phyloP scores from a whole-genome alignment of 805 yeast genomes.

The Debaryomyces hansenii region DNA sequence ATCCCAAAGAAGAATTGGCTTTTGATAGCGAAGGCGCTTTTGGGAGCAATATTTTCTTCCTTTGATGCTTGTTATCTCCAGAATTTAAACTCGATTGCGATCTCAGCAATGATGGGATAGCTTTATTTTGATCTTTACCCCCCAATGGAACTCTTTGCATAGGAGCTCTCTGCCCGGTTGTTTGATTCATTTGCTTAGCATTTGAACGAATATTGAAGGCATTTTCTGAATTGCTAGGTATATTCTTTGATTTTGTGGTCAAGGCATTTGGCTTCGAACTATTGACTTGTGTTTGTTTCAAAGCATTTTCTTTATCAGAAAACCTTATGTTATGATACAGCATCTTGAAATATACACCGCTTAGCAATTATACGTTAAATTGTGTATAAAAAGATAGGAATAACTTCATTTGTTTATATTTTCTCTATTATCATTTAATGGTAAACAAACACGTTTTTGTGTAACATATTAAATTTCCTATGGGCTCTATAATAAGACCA shows the following conservation, averaged over 20 bases:
- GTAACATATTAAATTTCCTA: no score
- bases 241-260: constrained; percentile 1
- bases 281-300: not conserved
- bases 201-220: not conserved
- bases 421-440: not conserved
- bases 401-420: not conserved
- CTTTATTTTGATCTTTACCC: constrained; percentile 37
- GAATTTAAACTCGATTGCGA: constrained; percentile 21
- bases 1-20: constrained; percentile 40
- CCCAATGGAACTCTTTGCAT: constrained; percentile 35
- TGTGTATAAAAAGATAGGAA: not conserved
- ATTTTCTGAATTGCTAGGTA: not conserved
- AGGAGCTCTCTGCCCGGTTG: constrained; percentile 1
- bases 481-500: no score
- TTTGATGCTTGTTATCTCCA: constrained; percentile 1
- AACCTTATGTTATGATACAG: constrained; percentile 1
- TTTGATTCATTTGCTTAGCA: not conserved
- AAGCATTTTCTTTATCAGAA: constrained; percentile 13
- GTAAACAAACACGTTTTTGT: not conserved
- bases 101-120: constrained; percentile 27
- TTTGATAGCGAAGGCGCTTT: constrained; percentile 28
- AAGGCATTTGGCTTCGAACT: not conserved
- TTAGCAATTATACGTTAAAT: not conserved
- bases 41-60: constrained; percentile 6
- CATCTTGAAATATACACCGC: not conserved